Evolutionary conservation across 2,329 filamentous ascomycete species (phyloP).

Genomic region (Xylaria arbuscula): DNA sequence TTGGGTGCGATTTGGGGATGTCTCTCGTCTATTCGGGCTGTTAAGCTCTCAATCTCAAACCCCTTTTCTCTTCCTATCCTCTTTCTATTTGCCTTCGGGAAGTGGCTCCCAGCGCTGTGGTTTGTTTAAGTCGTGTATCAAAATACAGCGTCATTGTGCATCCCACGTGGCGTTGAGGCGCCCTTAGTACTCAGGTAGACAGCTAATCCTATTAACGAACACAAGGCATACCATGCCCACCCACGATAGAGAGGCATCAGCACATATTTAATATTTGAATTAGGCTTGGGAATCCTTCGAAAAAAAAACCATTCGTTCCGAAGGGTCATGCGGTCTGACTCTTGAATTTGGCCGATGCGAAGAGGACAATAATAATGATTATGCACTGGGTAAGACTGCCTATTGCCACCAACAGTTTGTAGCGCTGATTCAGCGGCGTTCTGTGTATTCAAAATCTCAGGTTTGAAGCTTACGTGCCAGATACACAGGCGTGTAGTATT

Average conservation of each 20-base stretch:
- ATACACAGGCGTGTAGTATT: neutral
- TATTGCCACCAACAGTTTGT: neutral
- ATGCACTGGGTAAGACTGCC: too few species aligned
- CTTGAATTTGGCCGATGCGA: conserved; percentile 7
- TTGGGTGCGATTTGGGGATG: neutral
- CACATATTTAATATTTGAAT: conserved; percentile 1
- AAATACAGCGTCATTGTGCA: conserved; percentile 23
- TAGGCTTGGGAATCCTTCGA: conserved; percentile 1
- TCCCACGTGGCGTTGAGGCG: conserved; percentile 19
- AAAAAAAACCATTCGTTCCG: conserved; percentile 22
- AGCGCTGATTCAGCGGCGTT: conserved; percentile 31
- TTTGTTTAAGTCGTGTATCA: conserved; percentile 12
- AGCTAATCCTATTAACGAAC: conserved; percentile 2
- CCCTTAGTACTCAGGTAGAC: neutral
- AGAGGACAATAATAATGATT: neutral
- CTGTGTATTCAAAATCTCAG: neutral
- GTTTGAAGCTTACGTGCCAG: neutral
- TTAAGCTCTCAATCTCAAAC: conserved; percentile 10
- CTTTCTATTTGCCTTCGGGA: neutral
- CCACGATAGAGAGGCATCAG: neutral
- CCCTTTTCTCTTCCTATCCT: neutral
- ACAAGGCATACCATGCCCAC: neutral
- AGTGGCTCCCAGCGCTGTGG: conserved; percentile 3
- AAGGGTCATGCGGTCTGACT: conserved; percentile 1
- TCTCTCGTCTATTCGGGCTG: neutral